Evolutionary conservation across 257 asterid species (phyloP).

Genomic region (Ocimum tenuiflorum): DNA sequence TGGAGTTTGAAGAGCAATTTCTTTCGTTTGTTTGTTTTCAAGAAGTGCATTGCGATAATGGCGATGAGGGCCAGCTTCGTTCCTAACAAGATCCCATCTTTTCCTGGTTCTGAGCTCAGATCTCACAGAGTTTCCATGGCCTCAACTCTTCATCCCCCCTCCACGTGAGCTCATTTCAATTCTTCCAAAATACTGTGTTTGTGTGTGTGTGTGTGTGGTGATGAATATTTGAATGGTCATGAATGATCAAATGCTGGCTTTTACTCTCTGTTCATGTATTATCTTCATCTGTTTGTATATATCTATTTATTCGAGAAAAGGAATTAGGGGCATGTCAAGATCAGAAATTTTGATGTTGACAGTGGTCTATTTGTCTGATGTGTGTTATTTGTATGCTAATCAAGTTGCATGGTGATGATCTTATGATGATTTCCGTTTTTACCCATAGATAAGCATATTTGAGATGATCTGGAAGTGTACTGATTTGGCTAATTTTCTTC

Average conservation of each 20-base stretch:
- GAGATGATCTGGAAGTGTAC: no score
- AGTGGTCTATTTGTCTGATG: conserved; percentile 2
- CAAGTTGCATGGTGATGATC: conserved; percentile 22
- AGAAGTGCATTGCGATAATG: conserved; percentile 24
- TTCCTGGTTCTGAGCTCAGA: conserved; percentile 34
- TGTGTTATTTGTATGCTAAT: background rate
- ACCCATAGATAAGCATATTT: no score
- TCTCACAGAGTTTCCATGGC: conserved; percentile 62
- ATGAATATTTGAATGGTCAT: background rate
- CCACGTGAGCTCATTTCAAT: conserved; percentile 37
- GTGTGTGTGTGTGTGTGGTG: no score
- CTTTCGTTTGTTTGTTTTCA: background rate
- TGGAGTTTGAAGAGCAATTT: no score
- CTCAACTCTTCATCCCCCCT: conserved; percentile 51
- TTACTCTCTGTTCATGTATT: background rate
- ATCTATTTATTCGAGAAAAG: background rate
- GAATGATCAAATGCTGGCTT: background rate
- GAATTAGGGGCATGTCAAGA: conserved; percentile 3
- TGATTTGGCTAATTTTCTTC: no score
- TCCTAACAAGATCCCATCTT: conserved; percentile 34
- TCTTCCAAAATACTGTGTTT: background rate
- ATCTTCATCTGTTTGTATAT: background rate
- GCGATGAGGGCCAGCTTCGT: conserved; percentile 42
- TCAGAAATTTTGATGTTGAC: conserved; percentile 1
- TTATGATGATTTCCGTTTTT: background rate